A percentile compares a stretch with the other conserved stretches of the same genome.
Conservation (phyloP, 2,329 filamentous ascomycete genomes). For the Scedosporium aurantiacum region DNA sequence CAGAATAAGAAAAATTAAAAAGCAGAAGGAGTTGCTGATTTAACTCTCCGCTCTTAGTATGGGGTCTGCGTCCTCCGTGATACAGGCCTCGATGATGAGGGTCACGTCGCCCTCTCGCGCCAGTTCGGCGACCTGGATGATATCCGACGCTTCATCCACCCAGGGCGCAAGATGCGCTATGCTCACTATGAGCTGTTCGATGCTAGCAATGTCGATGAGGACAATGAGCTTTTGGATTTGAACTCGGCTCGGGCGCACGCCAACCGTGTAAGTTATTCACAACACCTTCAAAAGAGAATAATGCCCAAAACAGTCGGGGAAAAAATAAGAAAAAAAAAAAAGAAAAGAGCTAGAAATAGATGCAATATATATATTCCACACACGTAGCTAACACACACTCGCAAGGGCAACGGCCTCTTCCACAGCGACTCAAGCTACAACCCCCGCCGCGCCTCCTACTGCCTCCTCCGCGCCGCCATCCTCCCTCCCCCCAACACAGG, state of each 20-base stretch:
- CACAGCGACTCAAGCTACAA: conserved; percentile 47
- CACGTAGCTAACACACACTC: background rate
- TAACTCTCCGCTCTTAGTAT: conserved; percentile 25
- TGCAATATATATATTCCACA: background rate
- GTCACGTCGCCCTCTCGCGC: conserved; percentile 37
- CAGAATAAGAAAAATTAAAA: background rate
- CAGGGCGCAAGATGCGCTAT: conserved; percentile 35
- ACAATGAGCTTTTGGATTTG: conserved; percentile 30
- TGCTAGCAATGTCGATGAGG: conserved; percentile 40
- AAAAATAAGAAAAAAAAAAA: too few relatives aligned
- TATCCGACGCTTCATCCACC: conserved; percentile 34
- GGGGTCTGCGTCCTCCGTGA: conserved; percentile 40
- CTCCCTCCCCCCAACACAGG: conserved; percentile 36
- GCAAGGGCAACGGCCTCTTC: conserved; percentile 36
- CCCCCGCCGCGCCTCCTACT: conserved; percentile 39
- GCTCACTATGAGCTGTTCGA: conserved; percentile 43
- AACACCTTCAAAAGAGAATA: background rate
- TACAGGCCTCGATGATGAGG: conserved; percentile 36
- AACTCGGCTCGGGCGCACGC: conserved; percentile 27
- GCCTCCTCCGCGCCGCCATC: conserved; percentile 35
- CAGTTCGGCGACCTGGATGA: conserved; percentile 46
- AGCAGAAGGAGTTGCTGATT: background rate
- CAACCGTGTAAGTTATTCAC: conserved; percentile 24
- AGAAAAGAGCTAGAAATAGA: too few relatives aligned
- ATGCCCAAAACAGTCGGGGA: background rate